Percentiles rank a stretch among this genome's conserved stretches.
Evolutionary conservation across 495 filamentous ascomycete species (phyloP).

Genomic region (Glarea lozoyensis): DNA sequence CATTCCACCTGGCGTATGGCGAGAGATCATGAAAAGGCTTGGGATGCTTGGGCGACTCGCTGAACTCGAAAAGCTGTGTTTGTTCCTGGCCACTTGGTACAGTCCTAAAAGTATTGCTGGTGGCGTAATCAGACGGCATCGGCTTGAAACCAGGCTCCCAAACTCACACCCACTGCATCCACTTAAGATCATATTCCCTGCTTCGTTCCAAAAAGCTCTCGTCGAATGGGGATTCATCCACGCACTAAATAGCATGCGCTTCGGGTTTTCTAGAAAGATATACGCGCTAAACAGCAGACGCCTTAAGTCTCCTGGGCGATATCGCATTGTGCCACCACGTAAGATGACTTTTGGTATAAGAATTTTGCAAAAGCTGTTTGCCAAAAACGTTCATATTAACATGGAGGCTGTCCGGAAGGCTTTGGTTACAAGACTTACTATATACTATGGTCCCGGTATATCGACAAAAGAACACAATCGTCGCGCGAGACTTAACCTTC

Average conservation of each 20-base stretch:
- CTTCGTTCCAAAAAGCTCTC: conserved; percentile 39
- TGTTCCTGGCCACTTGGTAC: conserved; percentile 15
- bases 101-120: conserved; percentile 14
- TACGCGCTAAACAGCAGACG: background rate
- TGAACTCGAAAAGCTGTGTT: conserved; percentile 29
- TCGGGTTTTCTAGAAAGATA: background rate
- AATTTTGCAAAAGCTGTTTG: conserved; percentile 39
- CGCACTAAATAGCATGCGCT: conserved; percentile 18
- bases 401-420: conserved; percentile 28
- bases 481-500: background rate
- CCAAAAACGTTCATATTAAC: conserved; percentile 36
- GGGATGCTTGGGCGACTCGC: conserved; percentile 35
- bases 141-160: conserved; percentile 6
- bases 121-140: background rate
- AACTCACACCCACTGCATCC: conserved; percentile 18
- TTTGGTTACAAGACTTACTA: conserved; percentile 38
- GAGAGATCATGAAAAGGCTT: conserved; percentile 36
- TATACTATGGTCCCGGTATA: conserved; percentile 35
- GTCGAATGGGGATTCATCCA: conserved; percentile 52
- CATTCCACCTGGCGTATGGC: conserved; percentile 32
- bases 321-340: no score
- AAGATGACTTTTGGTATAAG: conserved; percentile 39
- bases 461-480: conserved; percentile 26
- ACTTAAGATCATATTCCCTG: conserved; percentile 37
- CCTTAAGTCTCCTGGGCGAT: background rate